Percentiles rank a stretch among this genome's conserved stretches.
Evolutionary conservation across 306 rosid genomes (phyloP).

Genomic region (Lupinus albus): DNA sequence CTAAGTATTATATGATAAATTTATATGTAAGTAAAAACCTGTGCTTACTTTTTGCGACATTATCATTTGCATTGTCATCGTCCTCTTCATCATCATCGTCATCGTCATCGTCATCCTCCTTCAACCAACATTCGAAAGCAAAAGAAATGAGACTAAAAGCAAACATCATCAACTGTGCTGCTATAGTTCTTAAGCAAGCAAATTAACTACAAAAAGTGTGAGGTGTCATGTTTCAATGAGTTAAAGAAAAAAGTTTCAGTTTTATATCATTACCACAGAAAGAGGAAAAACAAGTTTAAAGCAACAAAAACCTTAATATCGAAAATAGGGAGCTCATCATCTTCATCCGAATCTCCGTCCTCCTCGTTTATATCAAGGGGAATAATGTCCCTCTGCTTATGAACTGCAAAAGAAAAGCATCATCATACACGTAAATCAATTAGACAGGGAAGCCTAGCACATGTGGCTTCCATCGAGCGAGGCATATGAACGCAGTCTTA

Average conservation of each 20-base stretch:
- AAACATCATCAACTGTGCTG: neutral
- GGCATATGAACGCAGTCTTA: too few relatives aligned
- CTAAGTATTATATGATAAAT: constrained; percentile 4
- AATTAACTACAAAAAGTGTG: constrained; percentile 2
- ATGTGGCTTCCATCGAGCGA: too few relatives aligned
- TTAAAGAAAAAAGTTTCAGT: neutral
- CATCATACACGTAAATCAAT: too few relatives aligned
- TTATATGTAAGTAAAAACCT: neutral
- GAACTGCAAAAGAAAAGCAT: constrained; percentile 53
- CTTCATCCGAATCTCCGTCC: constrained; percentile 64
- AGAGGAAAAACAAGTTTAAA: neutral
- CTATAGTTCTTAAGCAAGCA: constrained; percentile 1
- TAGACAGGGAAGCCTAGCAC: too few relatives aligned
- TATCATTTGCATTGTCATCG: constrained; percentile 36
- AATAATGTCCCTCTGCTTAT: constrained; percentile 76
- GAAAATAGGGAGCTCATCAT: constrained; percentile 68
- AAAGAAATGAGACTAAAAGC: constrained; percentile 34
- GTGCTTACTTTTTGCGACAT: constrained; percentile 64
- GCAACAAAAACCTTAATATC: constrained; percentile 58
- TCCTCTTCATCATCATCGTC: neutral
- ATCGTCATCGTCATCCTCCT: constrained; percentile 51
- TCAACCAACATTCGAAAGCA: constrained; percentile 27
- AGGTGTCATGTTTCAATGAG: neutral
- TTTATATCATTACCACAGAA: neutral
- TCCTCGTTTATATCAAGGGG: constrained; percentile 64